Conservation (phyloP, 805 yeast genomes). For the Saccharomycopsis selenospora region DNA sequence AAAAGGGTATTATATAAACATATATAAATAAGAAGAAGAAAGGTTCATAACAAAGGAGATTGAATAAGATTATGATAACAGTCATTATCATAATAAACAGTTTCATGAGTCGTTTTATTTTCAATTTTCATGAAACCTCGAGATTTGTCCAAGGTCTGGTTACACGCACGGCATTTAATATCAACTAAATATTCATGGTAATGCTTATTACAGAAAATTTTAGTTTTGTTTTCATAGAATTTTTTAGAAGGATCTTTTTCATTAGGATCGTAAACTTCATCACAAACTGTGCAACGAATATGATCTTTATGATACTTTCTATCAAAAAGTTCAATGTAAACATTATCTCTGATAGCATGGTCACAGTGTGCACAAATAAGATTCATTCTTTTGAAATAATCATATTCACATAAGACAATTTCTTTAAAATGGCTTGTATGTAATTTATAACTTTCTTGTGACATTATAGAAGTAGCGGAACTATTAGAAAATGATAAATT, state of each 20-base stretch:
- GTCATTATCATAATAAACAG: neutral
- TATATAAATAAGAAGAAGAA: no score
- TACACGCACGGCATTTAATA: neutral
- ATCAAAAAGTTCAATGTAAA: constrained; percentile 84
- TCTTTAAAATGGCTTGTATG: neutral
- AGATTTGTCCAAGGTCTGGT: constrained; percentile 1
- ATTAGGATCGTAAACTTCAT: constrained; percentile 77
- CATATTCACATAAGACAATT: constrained; percentile 76
- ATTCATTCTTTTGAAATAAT: constrained; percentile 78
- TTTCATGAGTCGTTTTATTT: neutral
- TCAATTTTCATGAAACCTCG: neutral
- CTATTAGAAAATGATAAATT: constrained; percentile 1
- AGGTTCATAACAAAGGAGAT: neutral
- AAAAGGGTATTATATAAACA: no score
- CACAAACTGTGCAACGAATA: constrained; percentile 83
- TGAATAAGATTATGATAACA: neutral
- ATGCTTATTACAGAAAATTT: constrained; percentile 85
- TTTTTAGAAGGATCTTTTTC: constrained; percentile 41
- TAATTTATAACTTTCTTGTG: neutral
- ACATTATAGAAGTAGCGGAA: neutral
- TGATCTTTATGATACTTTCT: constrained; percentile 90
- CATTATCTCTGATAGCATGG: constrained; percentile 75
- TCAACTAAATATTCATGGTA: constrained; percentile 32
- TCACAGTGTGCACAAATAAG: constrained; percentile 82
- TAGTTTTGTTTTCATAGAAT: constrained; percentile 78